A percentile compares a stretch with the other conserved stretches of the same genome.
Conservation (phyloP, 805 yeast species). For the Metschnikowia baotianmanensis region DNA sequence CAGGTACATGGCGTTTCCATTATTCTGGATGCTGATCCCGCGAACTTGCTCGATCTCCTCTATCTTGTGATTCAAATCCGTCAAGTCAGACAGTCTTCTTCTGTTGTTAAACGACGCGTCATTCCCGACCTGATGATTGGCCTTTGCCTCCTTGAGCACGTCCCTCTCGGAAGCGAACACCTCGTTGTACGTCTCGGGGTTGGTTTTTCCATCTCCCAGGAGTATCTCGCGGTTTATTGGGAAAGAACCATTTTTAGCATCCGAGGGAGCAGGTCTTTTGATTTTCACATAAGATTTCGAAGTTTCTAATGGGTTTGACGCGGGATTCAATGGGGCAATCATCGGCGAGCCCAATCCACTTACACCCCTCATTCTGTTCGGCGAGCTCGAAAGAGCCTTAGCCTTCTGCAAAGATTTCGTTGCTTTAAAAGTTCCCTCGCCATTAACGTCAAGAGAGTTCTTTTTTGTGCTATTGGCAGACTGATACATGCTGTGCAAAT, state of each 20-base stretch:
- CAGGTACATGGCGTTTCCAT: conserved; percentile 19
- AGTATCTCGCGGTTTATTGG: conserved; percentile 17
- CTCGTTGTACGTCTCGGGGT: conserved; percentile 27
- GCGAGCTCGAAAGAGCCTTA: conserved; percentile 14
- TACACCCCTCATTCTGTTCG: conserved; percentile 12
- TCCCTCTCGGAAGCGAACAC: conserved; percentile 47
- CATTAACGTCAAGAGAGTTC: conserved; percentile 35
- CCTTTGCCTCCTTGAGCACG: conserved; percentile 31
- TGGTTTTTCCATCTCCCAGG: conserved; percentile 11
- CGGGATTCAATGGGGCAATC: conserved; percentile 45
- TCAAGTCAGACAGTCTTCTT: conserved; percentile 16
- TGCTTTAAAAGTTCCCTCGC: conserved; percentile 2
- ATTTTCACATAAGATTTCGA: conserved; percentile 65
- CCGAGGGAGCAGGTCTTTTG: conserved; percentile 47
- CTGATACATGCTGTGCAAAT: conserved; percentile 58
- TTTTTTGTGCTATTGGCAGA: conserved; percentile 37
- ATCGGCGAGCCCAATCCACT: conserved; percentile 13
- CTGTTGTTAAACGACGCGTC: conserved; percentile 2
- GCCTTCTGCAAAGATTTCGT: conserved; percentile 4
- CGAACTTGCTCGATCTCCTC: conserved; percentile 3
- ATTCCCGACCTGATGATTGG: conserved; percentile 2
- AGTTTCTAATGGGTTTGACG: conserved; percentile 67
- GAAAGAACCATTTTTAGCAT: conserved; percentile 6
- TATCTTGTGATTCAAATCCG: conserved; percentile 5
- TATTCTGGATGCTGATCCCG: conserved; percentile 5